A percentile compares a stretch with the other conserved stretches of the same genome.
Conservation (phyloP, 2,329 filamentous ascomycete species). For the Colletotrichum sp. region DNA sequence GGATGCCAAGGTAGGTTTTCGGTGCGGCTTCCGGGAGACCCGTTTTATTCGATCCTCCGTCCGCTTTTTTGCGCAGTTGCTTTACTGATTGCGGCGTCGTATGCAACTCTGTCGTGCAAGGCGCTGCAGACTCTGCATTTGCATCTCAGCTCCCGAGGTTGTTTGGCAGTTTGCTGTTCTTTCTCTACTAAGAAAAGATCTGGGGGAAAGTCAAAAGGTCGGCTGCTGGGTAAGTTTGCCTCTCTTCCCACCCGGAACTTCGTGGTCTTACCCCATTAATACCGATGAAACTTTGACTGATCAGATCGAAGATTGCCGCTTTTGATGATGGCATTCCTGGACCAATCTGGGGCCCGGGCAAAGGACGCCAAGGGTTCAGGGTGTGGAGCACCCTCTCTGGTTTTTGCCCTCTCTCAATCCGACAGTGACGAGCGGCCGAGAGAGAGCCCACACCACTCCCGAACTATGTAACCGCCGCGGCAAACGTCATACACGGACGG, state of each 20-base stretch:
- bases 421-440: constrained; percentile 9
- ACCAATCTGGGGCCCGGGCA: background rate
- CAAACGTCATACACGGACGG: constrained; percentile 17
- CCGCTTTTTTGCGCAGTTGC: background rate
- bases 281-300: constrained; percentile 2
- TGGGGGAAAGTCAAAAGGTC: background rate
- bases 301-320: constrained; percentile 16
- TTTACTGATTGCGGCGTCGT: background rate
- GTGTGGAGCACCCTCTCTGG: background rate
- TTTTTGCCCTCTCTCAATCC: background rate
- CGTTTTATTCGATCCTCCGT: constrained; percentile 7
- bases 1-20: constrained; percentile 1
- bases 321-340: constrained; percentile 12
- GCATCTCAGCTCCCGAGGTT: background rate
- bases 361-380: constrained; percentile 10
- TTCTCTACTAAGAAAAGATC: background rate
- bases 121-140: background rate
- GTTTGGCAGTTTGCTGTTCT: background rate
- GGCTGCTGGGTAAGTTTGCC: background rate
- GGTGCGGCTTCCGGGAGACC: constrained; percentile 1
- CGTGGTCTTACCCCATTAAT: background rate
- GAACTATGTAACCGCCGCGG: constrained; percentile 7
- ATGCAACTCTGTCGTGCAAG: background rate
- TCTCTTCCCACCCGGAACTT: background rate
- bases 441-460: background rate